phyloP scores from a whole-genome alignment of 306 rosid genomes.

The Echinosophora koreensis region DNA sequence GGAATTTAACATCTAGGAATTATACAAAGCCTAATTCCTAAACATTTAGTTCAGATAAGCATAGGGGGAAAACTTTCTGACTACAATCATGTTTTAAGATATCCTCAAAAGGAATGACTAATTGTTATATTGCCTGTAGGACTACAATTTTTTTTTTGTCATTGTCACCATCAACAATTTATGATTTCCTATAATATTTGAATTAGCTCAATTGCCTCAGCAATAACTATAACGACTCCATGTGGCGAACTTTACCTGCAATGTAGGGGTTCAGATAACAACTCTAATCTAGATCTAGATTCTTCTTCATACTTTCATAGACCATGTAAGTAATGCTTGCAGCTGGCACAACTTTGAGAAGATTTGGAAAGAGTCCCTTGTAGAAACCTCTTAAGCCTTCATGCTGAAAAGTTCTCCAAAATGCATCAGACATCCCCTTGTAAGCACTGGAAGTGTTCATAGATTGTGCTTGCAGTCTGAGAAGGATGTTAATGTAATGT shows the following conservation, averaged over 20 bases:
- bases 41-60: constrained; percentile 46
- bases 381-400: constrained; percentile 63
- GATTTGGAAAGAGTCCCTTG: constrained; percentile 67
- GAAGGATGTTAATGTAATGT: constrained; percentile 35
- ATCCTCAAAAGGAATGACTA: constrained; percentile 40
- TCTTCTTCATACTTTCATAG: constrained; percentile 65
- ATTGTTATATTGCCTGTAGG: constrained; percentile 50
- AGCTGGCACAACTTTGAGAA: constrained; percentile 71
- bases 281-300: constrained; percentile 53
- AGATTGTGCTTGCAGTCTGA: constrained; percentile 64
- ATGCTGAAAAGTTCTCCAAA: constrained; percentile 57
- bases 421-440: constrained; percentile 66
- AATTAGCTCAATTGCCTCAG: constrained; percentile 46
- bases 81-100: constrained; percentile 55
- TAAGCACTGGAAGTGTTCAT: constrained; percentile 46
- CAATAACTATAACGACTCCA: constrained; percentile 15
- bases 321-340: constrained; percentile 67
- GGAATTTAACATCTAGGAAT: constrained; percentile 30
- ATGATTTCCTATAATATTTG: constrained; percentile 44
- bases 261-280: constrained; percentile 8
- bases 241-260: not conserved
- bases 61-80: constrained; percentile 46
- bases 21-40: constrained; percentile 48
- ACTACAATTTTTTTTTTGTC: constrained; percentile 34
- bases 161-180: constrained; percentile 45